Conservation (phyloP, 345 rosid genomes). For the Arabis alpina region DNA sequence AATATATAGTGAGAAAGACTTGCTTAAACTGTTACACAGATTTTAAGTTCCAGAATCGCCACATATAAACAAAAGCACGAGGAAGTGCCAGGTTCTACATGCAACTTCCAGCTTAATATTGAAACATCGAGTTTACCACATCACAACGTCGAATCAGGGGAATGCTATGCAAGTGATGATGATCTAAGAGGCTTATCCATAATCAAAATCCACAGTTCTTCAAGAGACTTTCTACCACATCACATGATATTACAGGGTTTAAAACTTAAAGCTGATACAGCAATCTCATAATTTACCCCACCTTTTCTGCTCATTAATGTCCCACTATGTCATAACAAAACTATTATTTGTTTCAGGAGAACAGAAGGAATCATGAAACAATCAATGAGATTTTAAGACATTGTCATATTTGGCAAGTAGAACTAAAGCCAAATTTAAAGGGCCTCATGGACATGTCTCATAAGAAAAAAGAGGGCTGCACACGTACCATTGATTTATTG, state of each 20-base stretch:
- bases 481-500: conserved; percentile 60
- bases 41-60: not conserved
- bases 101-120: no score
- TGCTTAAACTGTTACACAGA: not conserved
- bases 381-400: conserved; percentile 2
- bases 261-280: conserved; percentile 2
- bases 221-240: not conserved
- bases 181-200: not conserved
- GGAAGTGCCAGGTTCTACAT: not conserved
- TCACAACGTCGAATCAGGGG: no score
- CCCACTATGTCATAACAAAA: not conserved
- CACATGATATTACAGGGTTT: conserved; percentile 17
- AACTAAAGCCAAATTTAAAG: not conserved
- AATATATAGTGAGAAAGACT: not conserved
- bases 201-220: not conserved
- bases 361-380: not conserved
- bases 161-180: not conserved
- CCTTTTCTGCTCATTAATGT: not conserved
- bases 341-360: not conserved
- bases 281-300: conserved; percentile 12
- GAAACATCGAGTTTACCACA: no score
- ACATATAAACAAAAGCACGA: conserved; percentile 23
- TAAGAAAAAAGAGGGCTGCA: not conserved
- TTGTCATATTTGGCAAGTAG: not conserved
- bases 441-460: not conserved